phyloP scores from a whole-genome alignment of 257 asterid species.

The Solanum neorickii region DNA sequence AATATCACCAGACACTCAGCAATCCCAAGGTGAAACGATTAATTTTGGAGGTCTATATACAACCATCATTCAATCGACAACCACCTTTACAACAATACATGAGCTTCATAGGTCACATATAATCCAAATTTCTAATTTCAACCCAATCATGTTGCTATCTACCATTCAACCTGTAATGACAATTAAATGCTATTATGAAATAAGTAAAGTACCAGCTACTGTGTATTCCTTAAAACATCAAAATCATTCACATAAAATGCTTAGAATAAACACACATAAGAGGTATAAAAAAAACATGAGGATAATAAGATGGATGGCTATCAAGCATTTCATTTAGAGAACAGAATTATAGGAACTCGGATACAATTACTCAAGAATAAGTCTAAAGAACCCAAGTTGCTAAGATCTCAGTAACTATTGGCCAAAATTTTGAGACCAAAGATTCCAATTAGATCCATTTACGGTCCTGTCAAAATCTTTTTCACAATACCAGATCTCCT shows the following conservation, averaged over 20 bases:
- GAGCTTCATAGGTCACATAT: neutral
- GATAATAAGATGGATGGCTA: neutral
- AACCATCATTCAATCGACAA: neutral
- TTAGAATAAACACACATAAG: neutral
- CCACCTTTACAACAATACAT: neutral
- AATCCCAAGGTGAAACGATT: neutral
- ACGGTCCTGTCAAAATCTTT: neutral
- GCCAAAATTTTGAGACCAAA: neutral
- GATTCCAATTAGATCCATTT: neutral
- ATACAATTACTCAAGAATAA: neutral
- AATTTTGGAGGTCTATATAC: neutral
- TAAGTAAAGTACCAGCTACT: neutral
- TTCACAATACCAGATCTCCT: neutral
- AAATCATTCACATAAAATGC: neutral
- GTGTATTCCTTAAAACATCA: neutral
- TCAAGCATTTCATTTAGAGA: neutral
- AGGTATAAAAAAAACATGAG: neutral
- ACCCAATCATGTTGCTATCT: neutral
- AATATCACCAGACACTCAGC: conserved; percentile 3
- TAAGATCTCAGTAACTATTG: neutral
- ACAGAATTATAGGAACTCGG: neutral
- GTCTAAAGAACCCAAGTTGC: neutral
- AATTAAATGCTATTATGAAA: neutral
- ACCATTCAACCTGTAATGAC: neutral
- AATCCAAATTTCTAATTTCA: neutral